Evolutionary conservation across 768 basidiomycete genomes (phyloP).

Genomic region (Arthromyces matolae): DNA sequence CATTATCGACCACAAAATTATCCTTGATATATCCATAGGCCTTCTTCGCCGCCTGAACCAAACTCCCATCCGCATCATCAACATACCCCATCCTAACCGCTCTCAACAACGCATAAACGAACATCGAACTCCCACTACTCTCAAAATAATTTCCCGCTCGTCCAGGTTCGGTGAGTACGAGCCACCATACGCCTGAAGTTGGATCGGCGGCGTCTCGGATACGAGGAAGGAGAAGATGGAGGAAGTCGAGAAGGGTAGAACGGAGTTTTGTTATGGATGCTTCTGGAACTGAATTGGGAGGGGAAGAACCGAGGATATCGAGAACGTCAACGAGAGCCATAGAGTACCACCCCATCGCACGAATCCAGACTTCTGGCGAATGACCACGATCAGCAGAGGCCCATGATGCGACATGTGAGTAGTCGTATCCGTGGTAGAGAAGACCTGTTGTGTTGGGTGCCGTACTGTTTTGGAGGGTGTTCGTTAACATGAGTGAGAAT

Average conservation of each 20-base stretch:
- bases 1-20: slow-evolving; percentile 38
- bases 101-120: slow-evolving; percentile 43
- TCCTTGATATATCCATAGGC: slow-evolving; percentile 39
- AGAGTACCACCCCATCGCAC: slow-evolving; percentile 44
- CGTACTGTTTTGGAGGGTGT: slow-evolving; percentile 36
- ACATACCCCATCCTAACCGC: slow-evolving; percentile 41
- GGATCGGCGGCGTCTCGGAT: slow-evolving; percentile 38
- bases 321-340: slow-evolving; percentile 48
- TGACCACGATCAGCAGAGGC: slow-evolving; percentile 43
- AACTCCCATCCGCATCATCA: slow-evolving; percentile 34
- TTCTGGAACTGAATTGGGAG: slow-evolving; percentile 28
- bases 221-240: slow-evolving; percentile 32
- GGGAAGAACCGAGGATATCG: slow-evolving; percentile 33
- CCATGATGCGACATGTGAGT: slow-evolving; percentile 39
- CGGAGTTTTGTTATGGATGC: slow-evolving; percentile 2
- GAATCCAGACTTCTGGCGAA: slow-evolving; percentile 47
- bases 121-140: slow-evolving; percentile 45
- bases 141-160: slow-evolving; percentile 45
- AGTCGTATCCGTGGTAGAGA: slow-evolving; percentile 49
- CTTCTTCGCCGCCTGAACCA: slow-evolving; percentile 34
- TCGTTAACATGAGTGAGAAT: slow-evolving; percentile 40
- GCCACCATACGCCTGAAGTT: slow-evolving; percentile 43
- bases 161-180: slow-evolving; percentile 47
- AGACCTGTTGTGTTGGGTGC: slow-evolving; percentile 39
- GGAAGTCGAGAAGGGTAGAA: slow-evolving; percentile 27